phyloP scores from a whole-genome alignment of 73 alveolate species.

The Symbiodinium pilosum region DNA sequence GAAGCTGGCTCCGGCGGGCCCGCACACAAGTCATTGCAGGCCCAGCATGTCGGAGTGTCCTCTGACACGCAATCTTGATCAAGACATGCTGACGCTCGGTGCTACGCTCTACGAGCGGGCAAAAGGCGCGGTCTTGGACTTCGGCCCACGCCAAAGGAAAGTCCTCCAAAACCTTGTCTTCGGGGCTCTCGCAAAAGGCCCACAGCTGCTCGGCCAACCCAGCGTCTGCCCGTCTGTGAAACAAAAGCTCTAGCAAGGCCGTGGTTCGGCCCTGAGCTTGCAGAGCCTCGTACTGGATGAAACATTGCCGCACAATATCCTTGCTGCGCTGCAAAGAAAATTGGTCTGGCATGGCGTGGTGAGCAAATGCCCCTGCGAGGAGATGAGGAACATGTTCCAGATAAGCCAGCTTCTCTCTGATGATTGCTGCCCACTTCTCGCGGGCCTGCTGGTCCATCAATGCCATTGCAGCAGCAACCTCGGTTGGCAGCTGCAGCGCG shows the following conservation, averaged over 20 bases:
- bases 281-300: not conserved
- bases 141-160: not conserved
- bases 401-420: not conserved
- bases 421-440: not conserved
- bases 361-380: not conserved
- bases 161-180: not conserved
- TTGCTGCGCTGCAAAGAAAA: not conserved
- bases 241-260: not conserved
- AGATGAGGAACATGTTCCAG: not conserved
- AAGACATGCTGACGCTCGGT: not conserved
- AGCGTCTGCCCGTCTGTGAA: not conserved
- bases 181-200: not conserved
- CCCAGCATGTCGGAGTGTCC: not conserved
- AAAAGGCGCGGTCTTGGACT: not conserved
- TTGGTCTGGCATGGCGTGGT: not conserved
- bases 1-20: not conserved
- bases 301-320: not conserved
- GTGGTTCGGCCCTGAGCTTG: not conserved
- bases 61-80: not conserved
- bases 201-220: not conserved
- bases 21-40: not conserved
- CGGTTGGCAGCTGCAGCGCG: not conserved
- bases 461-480: not conserved
- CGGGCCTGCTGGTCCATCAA: not conserved
- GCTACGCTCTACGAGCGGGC: not conserved